These are phyloP conservation scores for Suhomyces anneliseae DNA, from an alignment of 1,139 yeast genomes.

Conservation along the genomic window DNA sequence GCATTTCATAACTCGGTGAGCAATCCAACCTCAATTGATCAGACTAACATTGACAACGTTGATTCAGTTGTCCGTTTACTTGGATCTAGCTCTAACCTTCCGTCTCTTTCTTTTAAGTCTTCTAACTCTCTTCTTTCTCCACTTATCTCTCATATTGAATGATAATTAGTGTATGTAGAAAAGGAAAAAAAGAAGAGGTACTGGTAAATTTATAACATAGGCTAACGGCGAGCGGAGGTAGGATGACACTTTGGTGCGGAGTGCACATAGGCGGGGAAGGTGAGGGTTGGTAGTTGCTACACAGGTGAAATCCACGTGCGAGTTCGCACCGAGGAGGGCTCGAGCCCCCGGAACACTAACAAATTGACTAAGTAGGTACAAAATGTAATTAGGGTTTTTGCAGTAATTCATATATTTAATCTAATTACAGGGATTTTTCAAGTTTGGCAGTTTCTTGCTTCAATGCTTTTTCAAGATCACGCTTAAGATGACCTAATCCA, in stretches of 20 bases:
- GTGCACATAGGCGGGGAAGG: constrained; percentile 2
- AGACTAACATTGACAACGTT: constrained; percentile 4
- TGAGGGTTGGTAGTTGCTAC: neutral
- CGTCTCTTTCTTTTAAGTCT: constrained; percentile 99
- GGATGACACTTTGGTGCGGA: constrained; percentile 2
- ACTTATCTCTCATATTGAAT: constrained; percentile 79
- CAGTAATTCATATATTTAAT: neutral
- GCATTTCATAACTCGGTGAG: constrained; percentile 1
- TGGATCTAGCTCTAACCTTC: constrained; percentile 99
- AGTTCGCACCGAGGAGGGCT: constrained; percentile 3
- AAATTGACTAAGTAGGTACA: neutral
- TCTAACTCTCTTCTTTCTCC: constrained; percentile 99
- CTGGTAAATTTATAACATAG: constrained; percentile 13
- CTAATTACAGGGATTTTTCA: constrained; percentile 5
- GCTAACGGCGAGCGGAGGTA: constrained; percentile 6
- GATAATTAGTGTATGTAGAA: constrained; percentile 27
- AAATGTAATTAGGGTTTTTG: neutral
- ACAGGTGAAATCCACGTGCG: constrained; percentile 7
- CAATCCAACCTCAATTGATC: neutral
- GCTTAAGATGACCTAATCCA: constrained; percentile 36
- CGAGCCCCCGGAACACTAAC: constrained; percentile 6
- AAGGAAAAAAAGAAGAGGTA: constrained; percentile 14
- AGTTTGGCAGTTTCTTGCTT: constrained; percentile 44
- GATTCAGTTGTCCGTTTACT: constrained; percentile 61
- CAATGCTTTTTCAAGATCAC: constrained; percentile 46